A percentile compares a stretch with the other conserved stretches of the same genome.
Conservation (phyloP, 1,139 yeast species). For the Groenewaldozyma sp. region DNA sequence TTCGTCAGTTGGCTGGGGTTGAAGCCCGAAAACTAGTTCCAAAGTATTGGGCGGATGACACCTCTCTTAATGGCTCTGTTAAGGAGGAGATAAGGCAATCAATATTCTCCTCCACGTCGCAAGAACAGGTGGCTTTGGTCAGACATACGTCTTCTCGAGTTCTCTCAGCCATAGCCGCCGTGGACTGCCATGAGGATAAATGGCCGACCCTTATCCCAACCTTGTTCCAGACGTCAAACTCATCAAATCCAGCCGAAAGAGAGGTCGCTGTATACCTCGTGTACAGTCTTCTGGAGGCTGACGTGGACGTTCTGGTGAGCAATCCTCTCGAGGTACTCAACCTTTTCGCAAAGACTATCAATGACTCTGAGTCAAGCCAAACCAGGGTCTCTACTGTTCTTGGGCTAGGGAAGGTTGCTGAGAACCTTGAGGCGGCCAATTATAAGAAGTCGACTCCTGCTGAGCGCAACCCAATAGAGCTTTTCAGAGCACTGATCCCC, state of each 20-base stretch:
- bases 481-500: slow-evolving; percentile 65
- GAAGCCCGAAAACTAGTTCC: slow-evolving; percentile 81
- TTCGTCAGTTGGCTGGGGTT: slow-evolving; percentile 83
- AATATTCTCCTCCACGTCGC: slow-evolving; percentile 60
- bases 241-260: slow-evolving; percentile 52
- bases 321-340: slow-evolving; percentile 60
- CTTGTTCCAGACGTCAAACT: slow-evolving; percentile 56
- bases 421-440: slow-evolving; percentile 44
- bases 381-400: slow-evolving; percentile 77
- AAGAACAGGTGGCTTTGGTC: slow-evolving; percentile 54
- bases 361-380: slow-evolving; percentile 54
- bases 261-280: slow-evolving; percentile 81
- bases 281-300: slow-evolving; percentile 63
- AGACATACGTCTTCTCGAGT: slow-evolving; percentile 89
- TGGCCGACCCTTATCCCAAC: slow-evolving; percentile 78
- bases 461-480: slow-evolving; percentile 41
- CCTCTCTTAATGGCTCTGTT: slow-evolving; percentile 22
- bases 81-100: slow-evolving; percentile 50
- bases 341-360: slow-evolving; percentile 57
- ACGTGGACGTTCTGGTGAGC: slow-evolving; percentile 51
- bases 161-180: slow-evolving; percentile 73
- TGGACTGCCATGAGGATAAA: slow-evolving; percentile 53
- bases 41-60: slow-evolving; percentile 49
- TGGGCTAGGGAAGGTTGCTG: slow-evolving; percentile 71
- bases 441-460: slow-evolving; percentile 10